Evolutionary conservation across 208 protist genomes (phyloP).

Genomic region (Naegleria fowleri): DNA sequence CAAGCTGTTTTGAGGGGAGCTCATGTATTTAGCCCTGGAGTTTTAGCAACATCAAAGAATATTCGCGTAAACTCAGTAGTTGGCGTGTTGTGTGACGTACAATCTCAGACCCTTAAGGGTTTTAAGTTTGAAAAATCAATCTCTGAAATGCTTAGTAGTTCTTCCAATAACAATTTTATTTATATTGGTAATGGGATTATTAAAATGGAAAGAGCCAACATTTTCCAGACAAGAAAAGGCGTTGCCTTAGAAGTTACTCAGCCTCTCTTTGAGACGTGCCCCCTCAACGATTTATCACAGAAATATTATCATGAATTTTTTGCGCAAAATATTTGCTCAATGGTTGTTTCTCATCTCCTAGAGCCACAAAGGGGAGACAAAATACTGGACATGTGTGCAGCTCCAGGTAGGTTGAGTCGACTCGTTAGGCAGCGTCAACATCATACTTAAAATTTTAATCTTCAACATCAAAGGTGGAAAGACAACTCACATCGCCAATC

Average conservation of each 20-base stretch:
- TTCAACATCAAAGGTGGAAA: conserved; percentile 58
- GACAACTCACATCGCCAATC: conserved; percentile 62
- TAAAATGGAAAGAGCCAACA: background rate
- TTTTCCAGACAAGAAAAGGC: conserved; percentile 20
- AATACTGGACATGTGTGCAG: conserved; percentile 81
- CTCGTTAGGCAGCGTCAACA: too few relatives aligned
- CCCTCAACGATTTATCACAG: conserved; percentile 32
- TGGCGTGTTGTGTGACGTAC: conserved; percentile 21
- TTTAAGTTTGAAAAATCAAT: background rate
- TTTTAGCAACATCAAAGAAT: conserved; percentile 37
- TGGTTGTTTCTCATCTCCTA: conserved; percentile 62
- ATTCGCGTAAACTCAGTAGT: conserved; percentile 24
- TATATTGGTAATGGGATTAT: conserved; percentile 12
- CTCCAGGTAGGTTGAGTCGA: conserved; percentile 53
- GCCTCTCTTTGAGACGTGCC: conserved; percentile 28
- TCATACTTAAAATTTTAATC: too few relatives aligned
- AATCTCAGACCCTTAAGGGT: conserved; percentile 33
- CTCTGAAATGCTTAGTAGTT: background rate
- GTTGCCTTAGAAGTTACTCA: conserved; percentile 32
- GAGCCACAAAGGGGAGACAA: conserved; percentile 45
- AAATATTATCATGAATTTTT: conserved; percentile 42
- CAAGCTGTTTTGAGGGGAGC: conserved; percentile 75
- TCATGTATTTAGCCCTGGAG: conserved; percentile 67
- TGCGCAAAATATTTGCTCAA: conserved; percentile 67
- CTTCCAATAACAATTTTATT: background rate